Evolutionary conservation across 768 basidiomycete genomes (phyloP), one percentile per base, ranked within the genome.

Genomic region (Mrakia frigida): DNA sequence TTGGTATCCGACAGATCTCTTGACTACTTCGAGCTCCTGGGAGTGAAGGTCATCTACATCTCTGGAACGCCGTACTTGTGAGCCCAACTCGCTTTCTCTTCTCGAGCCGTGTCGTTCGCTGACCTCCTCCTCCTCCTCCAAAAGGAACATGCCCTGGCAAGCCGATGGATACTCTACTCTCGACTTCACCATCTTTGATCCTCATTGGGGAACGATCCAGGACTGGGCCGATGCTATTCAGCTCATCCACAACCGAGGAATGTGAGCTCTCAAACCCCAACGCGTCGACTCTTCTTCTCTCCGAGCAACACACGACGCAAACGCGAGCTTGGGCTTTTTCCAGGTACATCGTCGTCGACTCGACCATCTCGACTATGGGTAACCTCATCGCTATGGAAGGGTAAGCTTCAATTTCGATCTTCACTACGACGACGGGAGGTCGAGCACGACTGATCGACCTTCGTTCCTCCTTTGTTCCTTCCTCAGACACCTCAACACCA

Each of bases 1-100:
- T 84, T 96, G 77, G 84, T 87, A 59, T 82, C 88, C 31, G 89
- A 87, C 76, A 67, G 77, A 46, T 59, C 67, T 50, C 85, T 97
- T 77, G 94, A 97, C 83, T 97, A 97, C 82, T 85, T 97, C 18
- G 86, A 92, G 52, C 92, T 91, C 78, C 94, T 96, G 92, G 94
- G 94, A 79, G 84, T 94, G 77, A 86, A 86, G 80, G 87, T 89
- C 73, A 89, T 97, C 80, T 97, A 93, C 85, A 91, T 96, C 82
- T 92, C 94, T 33, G 94, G 94, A 71, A 96, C 94, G 0, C 89
- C 90, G 56, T 96, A 94, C 65, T 50, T 74, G 56, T 56, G 56
- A 56, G 56, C n/a, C 28, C 4, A 6, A 7, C 28, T 28, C 52
- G 13, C 16, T 3, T 3, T 28, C 56, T 25, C 56, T 25, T 56